Conservation (phyloP, 176 grass and related monocot species). For the Avena sativa region DNA sequence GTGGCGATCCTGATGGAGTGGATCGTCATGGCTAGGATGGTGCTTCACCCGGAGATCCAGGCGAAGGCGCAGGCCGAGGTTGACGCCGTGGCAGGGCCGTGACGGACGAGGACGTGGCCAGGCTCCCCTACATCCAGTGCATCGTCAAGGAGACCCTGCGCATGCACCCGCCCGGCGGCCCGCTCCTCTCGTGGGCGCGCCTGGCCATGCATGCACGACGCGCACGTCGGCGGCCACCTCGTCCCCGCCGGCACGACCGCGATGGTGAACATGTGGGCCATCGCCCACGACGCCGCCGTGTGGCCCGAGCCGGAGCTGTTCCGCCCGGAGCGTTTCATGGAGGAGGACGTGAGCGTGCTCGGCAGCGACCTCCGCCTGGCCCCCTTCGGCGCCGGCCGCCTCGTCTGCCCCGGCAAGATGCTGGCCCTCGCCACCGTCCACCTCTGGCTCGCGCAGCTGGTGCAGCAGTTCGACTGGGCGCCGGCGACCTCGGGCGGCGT, state of each 20-base stretch:
- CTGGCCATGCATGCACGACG: constrained; percentile 68
- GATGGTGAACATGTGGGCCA: constrained; percentile 97
- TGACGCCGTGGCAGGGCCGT: constrained; percentile 49
- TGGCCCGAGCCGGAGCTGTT: constrained; percentile 64
- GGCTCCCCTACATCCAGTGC: constrained; percentile 62
- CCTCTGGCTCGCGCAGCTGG: constrained; percentile 74
- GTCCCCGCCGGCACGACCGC: constrained; percentile 81
- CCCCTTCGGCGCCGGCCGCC: constrained; percentile 72
- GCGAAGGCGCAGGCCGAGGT: constrained; percentile 67
- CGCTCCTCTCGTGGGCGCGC: constrained; percentile 85
- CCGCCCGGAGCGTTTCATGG: constrained; percentile 64
- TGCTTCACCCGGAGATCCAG: constrained; percentile 79
- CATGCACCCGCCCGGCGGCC: constrained; percentile 85
- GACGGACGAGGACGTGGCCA: constrained; percentile 56
- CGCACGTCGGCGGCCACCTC: constrained; percentile 59
- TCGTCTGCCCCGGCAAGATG: constrained; percentile 77
- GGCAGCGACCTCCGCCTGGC: constrained; percentile 77
- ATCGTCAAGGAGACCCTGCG: constrained; percentile 83
- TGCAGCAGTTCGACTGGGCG: constrained; percentile 61
- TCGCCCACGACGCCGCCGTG: constrained; percentile 66
- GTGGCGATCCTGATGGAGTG: constrained; percentile 85
- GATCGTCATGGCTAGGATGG: constrained; percentile 76
- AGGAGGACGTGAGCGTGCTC: constrained; percentile 68
- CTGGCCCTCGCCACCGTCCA: constrained; percentile 71
- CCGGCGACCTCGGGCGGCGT: constrained; percentile 35